These are phyloP conservation scores for Alternaria arbusti DNA, from an alignment of 2,329 filamentous ascomycete species.

Conservation along the genomic window DNA sequence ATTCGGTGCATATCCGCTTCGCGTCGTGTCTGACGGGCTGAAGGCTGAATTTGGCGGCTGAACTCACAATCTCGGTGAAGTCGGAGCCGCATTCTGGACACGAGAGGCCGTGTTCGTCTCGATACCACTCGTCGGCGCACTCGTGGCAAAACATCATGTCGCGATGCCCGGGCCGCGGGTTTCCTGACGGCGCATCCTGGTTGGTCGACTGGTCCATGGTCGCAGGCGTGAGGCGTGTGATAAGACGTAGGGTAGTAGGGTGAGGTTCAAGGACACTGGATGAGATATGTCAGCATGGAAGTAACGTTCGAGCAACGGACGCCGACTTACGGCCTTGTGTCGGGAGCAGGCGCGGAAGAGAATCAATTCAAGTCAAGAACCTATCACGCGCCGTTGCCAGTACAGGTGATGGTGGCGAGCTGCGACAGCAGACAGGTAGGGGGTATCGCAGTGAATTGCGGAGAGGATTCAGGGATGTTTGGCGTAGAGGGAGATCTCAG, in stretches of 20 bases:
- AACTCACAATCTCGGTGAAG: conserved; percentile 82
- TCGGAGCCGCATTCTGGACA: conserved; percentile 83
- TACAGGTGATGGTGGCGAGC: conserved; percentile 23
- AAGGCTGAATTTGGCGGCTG: conserved; percentile 12
- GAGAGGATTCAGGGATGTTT: neutral
- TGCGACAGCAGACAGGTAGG: conserved; percentile 18
- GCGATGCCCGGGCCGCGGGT: conserved; percentile 34
- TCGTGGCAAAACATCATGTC: conserved; percentile 87
- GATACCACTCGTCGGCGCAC: conserved; percentile 82
- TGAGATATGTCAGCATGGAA: conserved; percentile 5
- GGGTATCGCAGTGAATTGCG: neutral
- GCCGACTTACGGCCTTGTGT: conserved; percentile 24
- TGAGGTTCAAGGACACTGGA: conserved; percentile 1
- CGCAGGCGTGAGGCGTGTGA: conserved; percentile 3
- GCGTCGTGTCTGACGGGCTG: conserved; percentile 3
- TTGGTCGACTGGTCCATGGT: conserved; percentile 32
- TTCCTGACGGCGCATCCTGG: conserved; percentile 23
- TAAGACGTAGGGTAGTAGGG: conserved; percentile 3
- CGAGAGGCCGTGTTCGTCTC: conserved; percentile 69
- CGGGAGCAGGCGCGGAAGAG: conserved; percentile 19
- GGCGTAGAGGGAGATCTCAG: neutral
- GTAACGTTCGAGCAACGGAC: neutral
- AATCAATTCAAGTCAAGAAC: conserved; percentile 14
- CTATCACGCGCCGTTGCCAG: conserved; percentile 35
- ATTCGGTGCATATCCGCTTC: conserved; percentile 1